A percentile compares a stretch with the other conserved stretches of the same genome.
These are phyloP conservation scores for Neurospora sp. DNA, from an alignment of 2,329 filamentous ascomycete species.

Conservation along the genomic window DNA sequence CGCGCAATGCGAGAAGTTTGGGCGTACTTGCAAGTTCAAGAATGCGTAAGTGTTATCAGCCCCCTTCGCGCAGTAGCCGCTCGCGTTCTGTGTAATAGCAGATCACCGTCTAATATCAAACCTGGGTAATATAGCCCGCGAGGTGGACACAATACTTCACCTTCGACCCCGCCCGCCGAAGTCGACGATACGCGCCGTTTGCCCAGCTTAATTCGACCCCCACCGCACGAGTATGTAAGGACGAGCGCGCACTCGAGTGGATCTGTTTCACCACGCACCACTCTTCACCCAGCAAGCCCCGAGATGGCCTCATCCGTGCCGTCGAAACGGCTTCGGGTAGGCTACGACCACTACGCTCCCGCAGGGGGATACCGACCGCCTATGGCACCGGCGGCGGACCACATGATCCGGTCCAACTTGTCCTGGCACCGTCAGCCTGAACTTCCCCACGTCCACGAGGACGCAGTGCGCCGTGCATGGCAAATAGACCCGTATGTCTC, in stretches of 20 bases:
- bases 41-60: constrained; percentile 56
- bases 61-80: background rate
- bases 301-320: constrained; percentile 22
- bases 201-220: constrained; percentile 19
- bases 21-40: constrained; percentile 73
- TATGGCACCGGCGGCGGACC: constrained; percentile 25
- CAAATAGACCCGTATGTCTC: constrained; percentile 38
- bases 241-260: constrained; percentile 35
- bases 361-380: constrained; percentile 23
- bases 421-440: constrained; percentile 29
- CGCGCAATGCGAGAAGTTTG: constrained; percentile 86
- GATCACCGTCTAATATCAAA: constrained; percentile 3
- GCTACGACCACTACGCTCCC: constrained; percentile 35
- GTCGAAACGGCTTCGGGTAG: constrained; percentile 39
- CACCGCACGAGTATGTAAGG: constrained; percentile 25
- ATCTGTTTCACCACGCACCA: constrained; percentile 37
- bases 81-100: background rate
- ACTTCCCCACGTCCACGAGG: constrained; percentile 38
- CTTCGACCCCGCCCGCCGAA: constrained; percentile 41
- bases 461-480: constrained; percentile 39
- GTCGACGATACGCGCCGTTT: constrained; percentile 34
- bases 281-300: constrained; percentile 24
- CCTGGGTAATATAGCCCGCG: constrained; percentile 33
- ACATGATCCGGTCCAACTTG: constrained; percentile 22
- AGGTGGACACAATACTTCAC: constrained; percentile 48